phyloP scores from a whole-genome alignment of 768 basidiomycete genomes.

The Gyrodon lividus region DNA sequence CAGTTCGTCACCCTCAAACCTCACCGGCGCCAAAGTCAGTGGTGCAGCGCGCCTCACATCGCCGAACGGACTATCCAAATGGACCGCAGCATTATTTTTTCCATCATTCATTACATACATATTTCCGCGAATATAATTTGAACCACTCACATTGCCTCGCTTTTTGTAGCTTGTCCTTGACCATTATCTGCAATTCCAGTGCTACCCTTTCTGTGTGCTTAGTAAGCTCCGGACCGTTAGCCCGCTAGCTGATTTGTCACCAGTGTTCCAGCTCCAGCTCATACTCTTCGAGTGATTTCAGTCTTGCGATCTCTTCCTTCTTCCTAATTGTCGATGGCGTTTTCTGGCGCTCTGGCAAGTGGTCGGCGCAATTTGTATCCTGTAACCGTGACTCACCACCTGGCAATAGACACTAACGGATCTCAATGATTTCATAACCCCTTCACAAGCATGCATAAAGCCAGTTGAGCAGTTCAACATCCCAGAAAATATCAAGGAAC shows the following conservation, averaged over 20 bases:
- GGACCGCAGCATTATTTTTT: background rate
- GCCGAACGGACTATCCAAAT: background rate
- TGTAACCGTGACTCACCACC: conserved; percentile 9
- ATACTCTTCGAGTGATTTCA: background rate
- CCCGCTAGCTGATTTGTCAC: background rate
- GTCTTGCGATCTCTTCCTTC: background rate
- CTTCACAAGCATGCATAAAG: conserved; percentile 96
- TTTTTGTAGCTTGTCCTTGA: background rate
- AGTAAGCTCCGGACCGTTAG: background rate
- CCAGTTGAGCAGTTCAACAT: conserved; percentile 66
- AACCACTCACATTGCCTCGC: background rate
- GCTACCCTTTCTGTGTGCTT: background rate
- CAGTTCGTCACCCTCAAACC: conserved; percentile 47
- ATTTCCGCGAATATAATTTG: background rate
- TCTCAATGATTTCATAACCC: conserved; percentile 95
- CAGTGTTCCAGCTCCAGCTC: background rate
- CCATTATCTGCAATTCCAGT: too few relatives aligned
- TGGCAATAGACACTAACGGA: conserved; percentile 76
- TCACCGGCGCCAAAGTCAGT: conserved; percentile 23
- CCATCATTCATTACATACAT: background rate
- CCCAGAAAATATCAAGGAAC: conserved; percentile 39
- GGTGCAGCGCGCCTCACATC: conserved; percentile 3
- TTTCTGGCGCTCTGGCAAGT: conserved; percentile 81
- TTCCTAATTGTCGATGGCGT: conserved; percentile 57
- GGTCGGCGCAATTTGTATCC: background rate